Conservation (phyloP, 2,329 filamentous ascomycete genomes). For the Venturia pyrina region DNA sequence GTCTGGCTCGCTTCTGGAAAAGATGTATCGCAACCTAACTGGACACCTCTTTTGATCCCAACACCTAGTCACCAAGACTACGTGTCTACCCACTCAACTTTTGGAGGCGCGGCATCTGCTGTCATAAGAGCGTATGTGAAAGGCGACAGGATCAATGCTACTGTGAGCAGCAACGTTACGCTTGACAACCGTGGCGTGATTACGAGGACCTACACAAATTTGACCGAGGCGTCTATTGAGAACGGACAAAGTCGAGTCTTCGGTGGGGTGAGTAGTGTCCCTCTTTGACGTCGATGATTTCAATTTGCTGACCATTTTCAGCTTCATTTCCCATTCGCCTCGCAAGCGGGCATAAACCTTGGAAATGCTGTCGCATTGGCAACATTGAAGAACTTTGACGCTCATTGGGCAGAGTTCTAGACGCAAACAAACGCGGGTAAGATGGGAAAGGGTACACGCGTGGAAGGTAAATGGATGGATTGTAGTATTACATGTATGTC, state of each 20-base stretch:
- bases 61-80: conserved; percentile 23
- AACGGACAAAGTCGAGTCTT: conserved; percentile 21
- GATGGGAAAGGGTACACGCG: no score
- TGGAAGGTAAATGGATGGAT: no score
- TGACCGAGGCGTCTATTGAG: conserved; percentile 19
- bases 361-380: conserved; percentile 15
- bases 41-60: conserved; percentile 19
- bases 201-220: conserved; percentile 19
- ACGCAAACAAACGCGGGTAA: neutral
- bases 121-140: conserved; percentile 19
- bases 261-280: conserved; percentile 16
- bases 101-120: conserved; percentile 20
- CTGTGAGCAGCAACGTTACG: conserved; percentile 21
- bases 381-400: conserved; percentile 17
- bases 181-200: conserved; percentile 18
- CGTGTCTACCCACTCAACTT: conserved; percentile 20
- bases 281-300: neutral
- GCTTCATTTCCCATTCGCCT: conserved; percentile 22
- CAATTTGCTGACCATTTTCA: neutral
- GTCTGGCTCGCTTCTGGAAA: conserved; percentile 18
- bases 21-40: conserved; percentile 17
- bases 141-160: conserved; percentile 17
- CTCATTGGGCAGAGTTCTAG: conserved; percentile 17
- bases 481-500: neutral
- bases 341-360: conserved; percentile 17